Conservation (phyloP, 1,284 basidiomycete species). For the Ustilago crameri region DNA sequence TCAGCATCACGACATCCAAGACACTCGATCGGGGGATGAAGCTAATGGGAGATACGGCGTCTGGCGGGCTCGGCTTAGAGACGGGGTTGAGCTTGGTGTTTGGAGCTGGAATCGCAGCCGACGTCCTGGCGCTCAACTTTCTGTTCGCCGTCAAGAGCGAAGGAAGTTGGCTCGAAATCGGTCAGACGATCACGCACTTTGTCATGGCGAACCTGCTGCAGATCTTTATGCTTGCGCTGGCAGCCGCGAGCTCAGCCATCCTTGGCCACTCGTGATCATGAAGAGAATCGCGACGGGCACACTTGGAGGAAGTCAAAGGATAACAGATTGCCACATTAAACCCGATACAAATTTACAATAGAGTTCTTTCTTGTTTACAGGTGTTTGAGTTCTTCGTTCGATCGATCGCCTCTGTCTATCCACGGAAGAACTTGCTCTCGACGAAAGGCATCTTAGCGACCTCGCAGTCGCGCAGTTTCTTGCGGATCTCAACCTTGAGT, state of each 20-base stretch:
- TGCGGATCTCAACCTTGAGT: slow-evolving; percentile 81
- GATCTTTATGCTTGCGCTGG: slow-evolving; percentile 73
- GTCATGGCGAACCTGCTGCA: slow-evolving; percentile 83
- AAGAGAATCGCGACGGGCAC: too few species aligned
- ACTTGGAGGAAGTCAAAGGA: too few species aligned
- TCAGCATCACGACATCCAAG: slow-evolving; percentile 7
- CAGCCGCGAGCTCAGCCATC: slow-evolving; percentile 33
- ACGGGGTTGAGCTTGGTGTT: slow-evolving; percentile 49
- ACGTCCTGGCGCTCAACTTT: slow-evolving; percentile 76
- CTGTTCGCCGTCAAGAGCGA: slow-evolving; percentile 85
- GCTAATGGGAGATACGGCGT: slow-evolving; percentile 39
- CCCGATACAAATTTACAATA: too few species aligned
- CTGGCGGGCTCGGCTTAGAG: slow-evolving; percentile 54
- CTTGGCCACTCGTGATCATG: slow-evolving; percentile 22
- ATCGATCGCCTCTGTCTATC: slow-evolving; percentile 10
- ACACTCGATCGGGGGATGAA: slow-evolving; percentile 34
- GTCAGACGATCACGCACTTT: slow-evolving; percentile 87
- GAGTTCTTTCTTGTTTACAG: neutral
- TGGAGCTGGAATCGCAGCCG: slow-evolving; percentile 55
- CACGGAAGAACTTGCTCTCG: slow-evolving; percentile 69
- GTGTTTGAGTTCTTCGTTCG: neutral
- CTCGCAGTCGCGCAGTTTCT: slow-evolving; percentile 77
- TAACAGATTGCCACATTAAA: too few species aligned
- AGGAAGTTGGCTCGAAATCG: slow-evolving; percentile 90
- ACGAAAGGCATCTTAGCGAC: slow-evolving; percentile 83